Conservation (phyloP, 2,329 filamentous ascomycete species). For the Thielaviopsis cerberus region DNA sequence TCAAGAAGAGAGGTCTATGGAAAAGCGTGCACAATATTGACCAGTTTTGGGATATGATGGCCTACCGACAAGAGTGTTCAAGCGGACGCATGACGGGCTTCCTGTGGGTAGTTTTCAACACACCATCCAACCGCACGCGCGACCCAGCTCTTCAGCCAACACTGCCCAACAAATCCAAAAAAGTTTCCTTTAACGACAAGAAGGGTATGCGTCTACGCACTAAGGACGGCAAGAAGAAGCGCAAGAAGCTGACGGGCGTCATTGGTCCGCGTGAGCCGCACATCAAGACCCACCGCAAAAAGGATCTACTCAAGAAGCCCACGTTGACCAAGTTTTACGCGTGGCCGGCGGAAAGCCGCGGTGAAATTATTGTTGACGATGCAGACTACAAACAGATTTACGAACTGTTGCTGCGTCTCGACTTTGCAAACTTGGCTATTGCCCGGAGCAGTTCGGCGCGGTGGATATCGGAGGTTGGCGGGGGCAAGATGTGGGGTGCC, state of each 20-base stretch:
- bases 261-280: slow-evolving; percentile 46
- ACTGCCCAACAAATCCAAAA: neutral
- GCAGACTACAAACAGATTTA: slow-evolving; percentile 46
- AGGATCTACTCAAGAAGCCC: slow-evolving; percentile 30
- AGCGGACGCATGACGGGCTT: slow-evolving; percentile 85
- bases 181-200: neutral
- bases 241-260: slow-evolving; percentile 33
- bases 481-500: slow-evolving; percentile 6
- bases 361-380: slow-evolving; percentile 43
- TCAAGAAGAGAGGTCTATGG: slow-evolving; percentile 51
- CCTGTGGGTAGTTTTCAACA: slow-evolving; percentile 73
- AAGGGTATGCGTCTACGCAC: neutral
- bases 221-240: slow-evolving; percentile 22
- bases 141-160: slow-evolving; percentile 9
- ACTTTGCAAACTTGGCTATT: slow-evolving; percentile 49
- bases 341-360: slow-evolving; percentile 45
- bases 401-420: slow-evolving; percentile 52
- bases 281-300: slow-evolving; percentile 38
- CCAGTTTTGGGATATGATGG: slow-evolving; percentile 99
- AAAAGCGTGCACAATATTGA: slow-evolving; percentile 64
- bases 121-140: slow-evolving; percentile 17
- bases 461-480: slow-evolving; percentile 50
- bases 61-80: slow-evolving; percentile 86
- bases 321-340: slow-evolving; percentile 41
- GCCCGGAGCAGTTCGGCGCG: slow-evolving; percentile 45